Evolutionary conservation across 805 yeast species (phyloP).

Genomic region (Saccharomycodes ludwigii): DNA sequence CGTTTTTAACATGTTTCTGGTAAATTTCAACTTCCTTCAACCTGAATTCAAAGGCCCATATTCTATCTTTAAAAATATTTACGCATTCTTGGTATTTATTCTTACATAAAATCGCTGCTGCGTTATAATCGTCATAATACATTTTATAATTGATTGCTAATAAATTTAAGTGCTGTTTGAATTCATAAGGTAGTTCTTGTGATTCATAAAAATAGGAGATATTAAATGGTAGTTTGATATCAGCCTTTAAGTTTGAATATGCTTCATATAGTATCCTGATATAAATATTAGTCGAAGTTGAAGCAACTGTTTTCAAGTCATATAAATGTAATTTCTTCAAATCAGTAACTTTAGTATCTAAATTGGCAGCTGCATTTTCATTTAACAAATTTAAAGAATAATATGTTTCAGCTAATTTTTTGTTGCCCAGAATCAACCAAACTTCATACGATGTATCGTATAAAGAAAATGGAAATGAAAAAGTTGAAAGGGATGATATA

Average conservation of each 20-base stretch:
- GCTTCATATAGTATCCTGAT: constrained; percentile 34
- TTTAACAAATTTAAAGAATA: constrained; percentile 37
- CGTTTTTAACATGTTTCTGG: constrained; percentile 15
- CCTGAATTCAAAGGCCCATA: constrained; percentile 19
- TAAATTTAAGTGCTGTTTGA: constrained; percentile 28
- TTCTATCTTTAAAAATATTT: constrained; percentile 16
- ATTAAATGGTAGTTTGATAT: constrained; percentile 30
- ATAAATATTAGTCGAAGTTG: constrained; percentile 25
- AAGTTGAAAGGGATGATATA: no score
- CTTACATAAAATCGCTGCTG: constrained; percentile 17
- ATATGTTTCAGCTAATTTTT: constrained; percentile 19
- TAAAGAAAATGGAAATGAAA: no score
- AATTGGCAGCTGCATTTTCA: constrained; percentile 54
- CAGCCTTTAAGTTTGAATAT: constrained; percentile 25
- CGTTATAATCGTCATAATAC: constrained; percentile 18
- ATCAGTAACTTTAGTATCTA: constrained; percentile 38
- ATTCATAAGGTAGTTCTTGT: constrained; percentile 20
- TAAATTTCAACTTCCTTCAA: constrained; percentile 14
- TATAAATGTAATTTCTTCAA: constrained; percentile 40
- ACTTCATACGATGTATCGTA: no score
- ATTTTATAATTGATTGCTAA: constrained; percentile 29
- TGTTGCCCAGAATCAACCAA: no score
- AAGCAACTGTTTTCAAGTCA: constrained; percentile 36
- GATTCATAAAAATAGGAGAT: no score
- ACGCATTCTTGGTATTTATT: constrained; percentile 14